These are phyloP conservation scores for Tetrahymena borealis DNA, from an alignment of 73 alveolate species.

Conservation along the genomic window DNA sequence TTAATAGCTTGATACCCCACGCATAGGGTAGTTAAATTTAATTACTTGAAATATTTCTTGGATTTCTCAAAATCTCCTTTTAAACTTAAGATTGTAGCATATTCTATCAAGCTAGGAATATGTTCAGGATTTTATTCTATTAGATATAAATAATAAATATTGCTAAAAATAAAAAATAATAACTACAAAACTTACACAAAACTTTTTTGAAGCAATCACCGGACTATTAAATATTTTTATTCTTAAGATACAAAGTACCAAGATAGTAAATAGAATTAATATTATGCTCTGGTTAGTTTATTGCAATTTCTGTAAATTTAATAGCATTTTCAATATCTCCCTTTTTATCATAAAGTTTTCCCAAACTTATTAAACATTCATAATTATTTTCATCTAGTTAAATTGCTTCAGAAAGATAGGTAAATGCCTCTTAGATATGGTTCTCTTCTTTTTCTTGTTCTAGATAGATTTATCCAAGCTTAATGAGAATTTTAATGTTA, in stretches of 20 bases:
- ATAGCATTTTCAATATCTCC: conserved; percentile 26
- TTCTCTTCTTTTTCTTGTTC: neutral
- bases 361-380: conserved; percentile 20
- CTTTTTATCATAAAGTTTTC: conserved; percentile 31
- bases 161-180: neutral
- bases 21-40: neutral
- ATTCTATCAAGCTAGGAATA: neutral
- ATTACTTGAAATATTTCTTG: neutral
- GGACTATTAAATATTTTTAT: neutral
- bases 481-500: conserved; percentile 17
- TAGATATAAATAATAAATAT: neutral
- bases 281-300: neutral
- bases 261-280: conserved; percentile 38
- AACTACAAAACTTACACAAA: neutral
- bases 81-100: neutral
- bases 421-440: conserved; percentile 12
- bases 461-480: neutral
- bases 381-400: neutral
- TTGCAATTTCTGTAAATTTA: conserved; percentile 10
- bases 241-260: conserved; percentile 16
- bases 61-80: neutral
- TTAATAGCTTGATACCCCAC: no score
- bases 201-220: neutral
- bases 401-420: conserved; percentile 7
- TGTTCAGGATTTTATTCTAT: neutral